Percentiles rank a stretch among this genome's conserved stretches.
These are phyloP conservation scores for Chloropicon primus DNA, from an alignment of 139 green algal species.

Conservation along the genomic window DNA sequence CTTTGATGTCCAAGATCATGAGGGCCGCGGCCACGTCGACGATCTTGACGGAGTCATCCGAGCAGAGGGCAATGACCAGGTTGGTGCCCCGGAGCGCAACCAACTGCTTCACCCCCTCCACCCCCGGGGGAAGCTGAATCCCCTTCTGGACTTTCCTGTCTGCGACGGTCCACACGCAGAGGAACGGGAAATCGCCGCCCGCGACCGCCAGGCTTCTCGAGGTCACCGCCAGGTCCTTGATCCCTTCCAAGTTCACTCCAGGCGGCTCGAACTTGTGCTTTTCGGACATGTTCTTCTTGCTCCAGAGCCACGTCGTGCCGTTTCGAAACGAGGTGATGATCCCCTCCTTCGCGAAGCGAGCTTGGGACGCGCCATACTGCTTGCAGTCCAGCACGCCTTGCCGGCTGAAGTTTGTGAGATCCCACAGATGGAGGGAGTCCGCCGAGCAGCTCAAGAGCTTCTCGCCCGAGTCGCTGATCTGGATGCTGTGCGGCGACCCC, in stretches of 20 bases:
- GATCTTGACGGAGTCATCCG: background rate
- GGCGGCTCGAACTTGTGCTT: background rate
- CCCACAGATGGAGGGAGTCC: constrained; percentile 1
- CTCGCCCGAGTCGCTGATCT: background rate
- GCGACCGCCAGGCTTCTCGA: background rate
- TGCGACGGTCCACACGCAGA: background rate
- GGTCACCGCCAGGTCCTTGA: background rate
- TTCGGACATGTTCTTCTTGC: background rate
- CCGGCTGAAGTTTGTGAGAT: background rate
- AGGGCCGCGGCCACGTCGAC: background rate
- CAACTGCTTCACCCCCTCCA: background rate
- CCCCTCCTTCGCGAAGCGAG: background rate
- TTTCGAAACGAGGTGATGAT: background rate
- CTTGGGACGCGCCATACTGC: background rate
- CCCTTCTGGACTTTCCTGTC: background rate
- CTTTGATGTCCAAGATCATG: background rate
- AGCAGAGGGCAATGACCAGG: background rate
- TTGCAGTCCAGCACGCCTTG: background rate
- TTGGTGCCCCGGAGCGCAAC: background rate
- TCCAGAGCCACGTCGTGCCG: background rate
- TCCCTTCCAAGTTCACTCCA: background rate
- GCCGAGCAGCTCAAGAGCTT: background rate
- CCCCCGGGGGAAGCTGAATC: background rate
- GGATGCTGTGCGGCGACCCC: background rate
- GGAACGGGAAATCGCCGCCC: background rate